phyloP scores from a whole-genome alignment of 768 basidiomycete species.

The Pisolithus orientalis region DNA sequence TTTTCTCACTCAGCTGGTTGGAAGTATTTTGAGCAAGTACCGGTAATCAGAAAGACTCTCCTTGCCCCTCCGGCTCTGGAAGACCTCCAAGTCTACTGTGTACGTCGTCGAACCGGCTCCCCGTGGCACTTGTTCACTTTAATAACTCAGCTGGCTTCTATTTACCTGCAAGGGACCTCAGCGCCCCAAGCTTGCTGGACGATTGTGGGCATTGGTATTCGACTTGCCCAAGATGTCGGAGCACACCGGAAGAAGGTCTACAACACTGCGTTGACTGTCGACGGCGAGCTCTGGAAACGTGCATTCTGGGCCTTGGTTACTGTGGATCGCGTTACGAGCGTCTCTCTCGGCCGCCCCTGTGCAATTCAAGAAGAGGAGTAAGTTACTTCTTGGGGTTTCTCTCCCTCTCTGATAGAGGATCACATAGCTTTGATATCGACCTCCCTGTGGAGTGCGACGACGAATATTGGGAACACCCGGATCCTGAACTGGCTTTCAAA shows the following conservation, averaged over 20 bases:
- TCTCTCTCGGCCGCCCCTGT: conserved; percentile 58
- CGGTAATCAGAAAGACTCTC: conserved; percentile 51
- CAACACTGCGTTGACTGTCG: conserved; percentile 28
- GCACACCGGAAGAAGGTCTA: conserved; percentile 39
- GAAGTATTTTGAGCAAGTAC: conserved; percentile 46
- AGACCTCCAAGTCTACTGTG: conserved; percentile 66
- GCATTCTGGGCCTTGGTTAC: conserved; percentile 38
- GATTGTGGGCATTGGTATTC: conserved; percentile 53
- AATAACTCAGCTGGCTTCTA: conserved; percentile 39
- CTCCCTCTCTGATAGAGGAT: background rate
- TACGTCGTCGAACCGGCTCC: conserved; percentile 26
- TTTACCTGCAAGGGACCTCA: conserved; percentile 51
- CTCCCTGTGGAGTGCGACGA: conserved; percentile 63
- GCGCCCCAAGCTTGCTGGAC: conserved; percentile 66
- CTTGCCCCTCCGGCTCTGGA: conserved; percentile 53
- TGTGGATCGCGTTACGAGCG: conserved; percentile 29
- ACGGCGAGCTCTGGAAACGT: conserved; percentile 58
- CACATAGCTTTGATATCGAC: conserved; percentile 51
- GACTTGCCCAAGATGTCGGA: conserved; percentile 55
- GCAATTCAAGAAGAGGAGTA: conserved; percentile 70
- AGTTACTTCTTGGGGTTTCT: conserved; percentile 16
- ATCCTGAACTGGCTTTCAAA: conserved; percentile 44
- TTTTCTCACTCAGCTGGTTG: conserved; percentile 45
- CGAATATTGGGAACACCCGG: conserved; percentile 54
- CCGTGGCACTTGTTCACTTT: background rate